Conservation (phyloP, 371 early-diverging fungal species). For the Chytridium lagenaria region DNA sequence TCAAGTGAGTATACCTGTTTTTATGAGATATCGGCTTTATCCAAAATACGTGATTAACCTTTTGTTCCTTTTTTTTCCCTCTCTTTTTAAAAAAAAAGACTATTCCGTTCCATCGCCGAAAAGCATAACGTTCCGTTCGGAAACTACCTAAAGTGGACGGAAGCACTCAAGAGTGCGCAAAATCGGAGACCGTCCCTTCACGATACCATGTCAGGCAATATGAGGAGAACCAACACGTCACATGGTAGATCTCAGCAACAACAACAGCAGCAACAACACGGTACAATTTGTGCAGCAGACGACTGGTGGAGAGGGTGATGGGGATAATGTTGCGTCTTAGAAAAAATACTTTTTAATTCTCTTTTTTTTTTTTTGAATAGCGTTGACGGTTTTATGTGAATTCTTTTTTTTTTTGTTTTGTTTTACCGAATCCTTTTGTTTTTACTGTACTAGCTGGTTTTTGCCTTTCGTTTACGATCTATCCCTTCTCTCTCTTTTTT, state of each 20-base stretch:
- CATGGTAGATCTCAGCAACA: neutral
- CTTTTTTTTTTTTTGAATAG: too few relatives aligned
- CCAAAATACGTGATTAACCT: neutral
- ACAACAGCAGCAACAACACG: neutral
- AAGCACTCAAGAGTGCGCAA: slow-evolving; percentile 2
- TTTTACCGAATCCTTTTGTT: too few relatives aligned
- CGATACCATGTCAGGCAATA: too few relatives aligned
- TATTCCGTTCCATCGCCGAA: slow-evolving; percentile 9
- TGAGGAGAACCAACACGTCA: too few relatives aligned
- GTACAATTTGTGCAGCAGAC: too few relatives aligned
- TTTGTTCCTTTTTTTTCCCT: neutral
- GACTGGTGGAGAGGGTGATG: too few relatives aligned
- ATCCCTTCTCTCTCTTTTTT: neutral
- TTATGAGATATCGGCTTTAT: neutral
- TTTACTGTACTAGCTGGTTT: too few relatives aligned
- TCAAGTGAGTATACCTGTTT: neutral
- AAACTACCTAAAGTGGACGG: slow-evolving; percentile 1
- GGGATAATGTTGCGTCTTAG: too few relatives aligned
- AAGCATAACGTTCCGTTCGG: slow-evolving; percentile 6
- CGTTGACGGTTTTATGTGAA: too few relatives aligned
- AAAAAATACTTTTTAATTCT: too few relatives aligned
- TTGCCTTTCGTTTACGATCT: neutral
- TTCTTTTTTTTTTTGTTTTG: too few relatives aligned
- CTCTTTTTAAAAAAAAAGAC: neutral
- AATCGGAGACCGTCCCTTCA: neutral